Evolutionary conservation across 2,329 filamentous ascomycete species (phyloP).

Genomic region (Mollisiaceae sp.): DNA sequence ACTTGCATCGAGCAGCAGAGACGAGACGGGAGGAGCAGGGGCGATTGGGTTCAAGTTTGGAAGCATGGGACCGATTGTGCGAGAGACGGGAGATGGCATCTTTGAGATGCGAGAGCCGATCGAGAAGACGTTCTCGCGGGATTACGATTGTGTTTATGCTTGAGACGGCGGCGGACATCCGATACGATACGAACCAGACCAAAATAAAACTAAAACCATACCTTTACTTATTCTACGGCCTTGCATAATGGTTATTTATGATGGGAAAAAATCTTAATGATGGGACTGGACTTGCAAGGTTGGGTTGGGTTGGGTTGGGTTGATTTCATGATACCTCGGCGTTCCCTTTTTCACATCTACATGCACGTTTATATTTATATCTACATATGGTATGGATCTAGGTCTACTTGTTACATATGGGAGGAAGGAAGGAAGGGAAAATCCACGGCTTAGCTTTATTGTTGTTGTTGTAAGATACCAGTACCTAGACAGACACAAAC

Average conservation of each 20-base stretch:
- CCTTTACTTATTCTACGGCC: background rate
- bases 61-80: conserved; percentile 11
- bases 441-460: background rate
- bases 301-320: too few species aligned
- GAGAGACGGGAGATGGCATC: conserved; percentile 24
- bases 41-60: conserved; percentile 26
- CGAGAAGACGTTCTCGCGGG: conserved; percentile 49
- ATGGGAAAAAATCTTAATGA: background rate
- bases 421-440: background rate
- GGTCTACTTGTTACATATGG: background rate
- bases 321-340: conserved; percentile 16
- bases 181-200: too few species aligned
- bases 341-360: background rate
- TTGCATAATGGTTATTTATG: conserved; percentile 3
- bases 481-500: background rate
- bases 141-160: conserved; percentile 39
- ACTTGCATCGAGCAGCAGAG: conserved; percentile 15
- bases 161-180: conserved; percentile 12
- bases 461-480: conserved; percentile 5
- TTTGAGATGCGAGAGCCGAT: conserved; percentile 37
- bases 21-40: conserved; percentile 17
- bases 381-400: background rate
- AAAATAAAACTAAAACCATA: too few species aligned
- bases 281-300: background rate
- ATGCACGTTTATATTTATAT: too few species aligned